Conservation (phyloP, 192 early-diverging fungal genomes). For the Glomus cerebriforme region DNA sequence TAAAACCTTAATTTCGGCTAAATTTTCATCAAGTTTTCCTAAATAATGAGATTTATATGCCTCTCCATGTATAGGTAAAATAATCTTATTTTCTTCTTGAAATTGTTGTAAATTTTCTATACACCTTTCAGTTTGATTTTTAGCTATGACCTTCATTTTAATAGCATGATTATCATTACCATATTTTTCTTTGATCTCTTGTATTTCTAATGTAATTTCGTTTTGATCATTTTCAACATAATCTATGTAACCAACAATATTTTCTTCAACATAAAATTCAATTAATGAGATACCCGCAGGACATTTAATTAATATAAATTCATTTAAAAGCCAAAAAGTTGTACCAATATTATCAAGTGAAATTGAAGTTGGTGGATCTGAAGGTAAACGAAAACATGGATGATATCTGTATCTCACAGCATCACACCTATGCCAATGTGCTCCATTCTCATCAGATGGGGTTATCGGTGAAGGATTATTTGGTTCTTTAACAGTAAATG, state of each 20-base stretch:
- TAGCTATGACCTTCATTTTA: neutral
- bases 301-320: conserved; percentile 16
- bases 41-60: conserved; percentile 26
- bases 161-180: neutral
- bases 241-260: conserved; percentile 54
- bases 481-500: conserved; percentile 64
- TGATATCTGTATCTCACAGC: conserved; percentile 61
- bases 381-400: conserved; percentile 59
- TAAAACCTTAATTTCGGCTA: conserved; percentile 10
- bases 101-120: neutral
- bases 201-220: conserved; percentile 5
- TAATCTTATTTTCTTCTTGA: neutral
- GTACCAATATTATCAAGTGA: neutral
- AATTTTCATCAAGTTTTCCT: neutral
- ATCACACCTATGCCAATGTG: conserved; percentile 69
- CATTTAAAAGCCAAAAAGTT: conserved; percentile 10
- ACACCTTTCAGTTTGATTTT: conserved; percentile 13
- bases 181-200: neutral
- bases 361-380: conserved; percentile 28
- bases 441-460: conserved; percentile 57
- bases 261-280: conserved; percentile 55
- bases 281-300: conserved; percentile 56
- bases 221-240: conserved; percentile 46
- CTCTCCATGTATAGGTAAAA: neutral
- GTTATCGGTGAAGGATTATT: conserved; percentile 47